Conservation (phyloP, 495 filamentous ascomycete genomes). For the Penicillium coprophilum region DNA sequence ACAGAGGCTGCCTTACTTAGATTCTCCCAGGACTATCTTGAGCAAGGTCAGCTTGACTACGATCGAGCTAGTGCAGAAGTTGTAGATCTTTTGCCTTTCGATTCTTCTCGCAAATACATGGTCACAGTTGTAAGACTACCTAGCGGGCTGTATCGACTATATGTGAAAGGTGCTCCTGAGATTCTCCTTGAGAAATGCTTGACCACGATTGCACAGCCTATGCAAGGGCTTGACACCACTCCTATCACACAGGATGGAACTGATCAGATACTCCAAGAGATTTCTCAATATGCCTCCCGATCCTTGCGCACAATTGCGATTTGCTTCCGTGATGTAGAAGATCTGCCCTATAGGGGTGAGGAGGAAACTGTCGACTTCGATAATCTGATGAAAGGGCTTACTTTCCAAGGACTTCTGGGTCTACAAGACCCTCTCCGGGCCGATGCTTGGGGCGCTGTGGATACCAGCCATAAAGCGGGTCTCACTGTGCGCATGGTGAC, state of each 20-base stretch:
- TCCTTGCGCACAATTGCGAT: slow-evolving; percentile 49
- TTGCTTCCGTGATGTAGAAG: slow-evolving; percentile 52
- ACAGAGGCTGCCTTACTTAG: slow-evolving; percentile 58
- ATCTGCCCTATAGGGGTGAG: slow-evolving; percentile 47
- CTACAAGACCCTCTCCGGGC: slow-evolving; percentile 59
- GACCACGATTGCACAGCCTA: neutral
- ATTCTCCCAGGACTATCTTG: slow-evolving; percentile 53
- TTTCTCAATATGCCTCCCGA: slow-evolving; percentile 2
- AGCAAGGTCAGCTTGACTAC: slow-evolving; percentile 45
- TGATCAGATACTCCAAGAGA: neutral
- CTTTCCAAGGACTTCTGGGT: slow-evolving; percentile 51
- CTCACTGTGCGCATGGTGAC: slow-evolving; percentile 79
- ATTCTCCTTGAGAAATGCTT: slow-evolving; percentile 48
- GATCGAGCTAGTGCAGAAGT: slow-evolving; percentile 51
- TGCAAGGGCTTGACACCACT: neutral
- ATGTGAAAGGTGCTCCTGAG: slow-evolving; percentile 62
- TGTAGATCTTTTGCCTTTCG: slow-evolving; percentile 58
- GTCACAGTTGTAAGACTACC: slow-evolving; percentile 49
- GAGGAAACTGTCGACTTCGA: slow-evolving; percentile 50
- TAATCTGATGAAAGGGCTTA: slow-evolving; percentile 49
- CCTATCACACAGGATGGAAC: neutral
- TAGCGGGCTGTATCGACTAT: slow-evolving; percentile 49
- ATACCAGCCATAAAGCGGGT: slow-evolving; percentile 65
- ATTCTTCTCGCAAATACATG: slow-evolving; percentile 61
- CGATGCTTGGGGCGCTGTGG: slow-evolving; percentile 68